Conservation (phyloP, 78 protist species). For the Pelomyxa schiedti region DNA sequence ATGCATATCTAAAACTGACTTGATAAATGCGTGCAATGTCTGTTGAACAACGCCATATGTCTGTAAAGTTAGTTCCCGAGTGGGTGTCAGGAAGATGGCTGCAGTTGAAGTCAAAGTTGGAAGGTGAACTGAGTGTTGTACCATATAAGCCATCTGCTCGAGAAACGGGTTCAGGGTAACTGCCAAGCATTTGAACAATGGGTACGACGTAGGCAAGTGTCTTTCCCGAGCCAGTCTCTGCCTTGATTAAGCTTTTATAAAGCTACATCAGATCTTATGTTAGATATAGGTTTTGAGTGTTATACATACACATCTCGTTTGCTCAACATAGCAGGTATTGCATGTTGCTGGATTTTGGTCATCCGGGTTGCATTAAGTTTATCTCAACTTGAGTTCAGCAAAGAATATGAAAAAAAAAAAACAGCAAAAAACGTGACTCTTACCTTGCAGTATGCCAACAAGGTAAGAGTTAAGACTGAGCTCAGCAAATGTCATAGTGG, state of each 20-base stretch:
- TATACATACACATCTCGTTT: too few species aligned
- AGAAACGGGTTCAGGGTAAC: not conserved
- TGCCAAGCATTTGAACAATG: conserved; percentile 33
- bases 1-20: too few species aligned
- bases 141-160: conserved; percentile 44
- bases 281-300: too few species aligned
- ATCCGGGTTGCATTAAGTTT: not conserved
- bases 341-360: conserved; percentile 48
- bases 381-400: not conserved
- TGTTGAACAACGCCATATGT: conserved; percentile 25
- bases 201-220: conserved; percentile 83
- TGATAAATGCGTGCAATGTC: conserved; percentile 20
- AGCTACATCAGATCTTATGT: conserved; percentile 50
- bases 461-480: not conserved
- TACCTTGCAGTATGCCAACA: not conserved
- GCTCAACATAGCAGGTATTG: conserved; percentile 57
- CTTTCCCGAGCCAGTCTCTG: conserved; percentile 87
- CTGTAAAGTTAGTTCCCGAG: conserved; percentile 81
- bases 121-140: not conserved
- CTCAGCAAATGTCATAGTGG: not conserved
- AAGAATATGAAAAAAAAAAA: not conserved
- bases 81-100: conserved; percentile 68
- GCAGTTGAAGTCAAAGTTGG: not conserved
- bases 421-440: not conserved
- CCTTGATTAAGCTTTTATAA: conserved; percentile 44